Evolutionary conservation across 2,329 filamentous ascomycete species (phyloP), one percentile per base, ranked within the genome.

Genomic region (Tolypocladium amazonense): DNA sequence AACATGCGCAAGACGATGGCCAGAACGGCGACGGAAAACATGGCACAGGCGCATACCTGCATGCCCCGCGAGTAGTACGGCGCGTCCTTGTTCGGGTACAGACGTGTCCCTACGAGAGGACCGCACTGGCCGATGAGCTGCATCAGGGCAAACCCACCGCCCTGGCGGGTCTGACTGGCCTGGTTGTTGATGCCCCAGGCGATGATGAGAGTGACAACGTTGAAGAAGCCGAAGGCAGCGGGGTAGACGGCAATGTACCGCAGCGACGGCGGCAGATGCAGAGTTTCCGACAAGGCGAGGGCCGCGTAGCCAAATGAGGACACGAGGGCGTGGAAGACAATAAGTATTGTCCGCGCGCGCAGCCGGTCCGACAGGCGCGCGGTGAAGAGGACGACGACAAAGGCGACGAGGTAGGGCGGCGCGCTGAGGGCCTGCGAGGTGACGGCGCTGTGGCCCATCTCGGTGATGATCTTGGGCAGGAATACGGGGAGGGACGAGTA

Each of bases 141-240:
- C 68, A 97, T 72, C 38, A 96, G 79, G 1, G 88, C 90, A 67
- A 96, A 89, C 1, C 88, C 90, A 1, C 85, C 85, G 0, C 90
- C 90, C 65, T 89, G 88, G 8, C 85, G 83, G 57, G 82, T 83
- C 62, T 87, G 84, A 15, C 79, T 85, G 58, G 81, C 76, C 69
- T 94, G 89, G 72, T 96, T 96, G 70, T 96, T 95, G 68, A 96
- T 83, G 41, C 84, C 90, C 92, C 92, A 96, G 1, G 90, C 88
- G 60, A 96, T 89, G 65, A 92, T 88, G 38, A 96, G 80, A 0
- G 90, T 91, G 60, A 96, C 88, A 25, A 90, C 88, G 61, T 83
- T 86, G 77, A 96, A 93, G 74, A 96, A 94, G 4, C 92, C 92
- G 0, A 85, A 77, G 2, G 87, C 83, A 2, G 92, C 90, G 0